Percentiles rank a stretch among this genome's conserved stretches.
Evolutionary conservation across 2,329 filamentous ascomycete species (phyloP).

Genomic region (Helotiales sp.): DNA sequence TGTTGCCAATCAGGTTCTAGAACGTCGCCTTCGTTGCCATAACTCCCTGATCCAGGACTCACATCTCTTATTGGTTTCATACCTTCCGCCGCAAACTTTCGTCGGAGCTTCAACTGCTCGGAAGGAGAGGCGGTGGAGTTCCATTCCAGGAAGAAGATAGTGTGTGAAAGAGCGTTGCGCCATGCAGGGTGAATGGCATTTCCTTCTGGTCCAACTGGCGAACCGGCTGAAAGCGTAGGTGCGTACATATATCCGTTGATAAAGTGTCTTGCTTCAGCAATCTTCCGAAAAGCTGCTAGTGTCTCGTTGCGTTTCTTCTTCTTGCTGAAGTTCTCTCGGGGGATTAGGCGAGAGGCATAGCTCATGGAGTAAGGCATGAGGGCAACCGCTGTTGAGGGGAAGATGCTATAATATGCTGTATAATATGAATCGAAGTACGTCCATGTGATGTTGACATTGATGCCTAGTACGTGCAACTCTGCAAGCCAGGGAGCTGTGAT

Average conservation of each 20-base stretch:
- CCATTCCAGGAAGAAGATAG: slow-evolving; percentile 10
- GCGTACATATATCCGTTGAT: not conserved
- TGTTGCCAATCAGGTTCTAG: slow-evolving; percentile 42
- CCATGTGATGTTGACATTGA: too few relatives aligned
- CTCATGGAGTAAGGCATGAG: not conserved
- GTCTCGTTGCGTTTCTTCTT: not conserved
- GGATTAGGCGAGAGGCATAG: not conserved
- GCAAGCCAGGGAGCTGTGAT: too few relatives aligned
- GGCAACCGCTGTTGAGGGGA: not conserved
- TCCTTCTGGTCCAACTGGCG: not conserved
- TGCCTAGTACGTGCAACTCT: too few relatives aligned
- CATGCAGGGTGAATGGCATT: slow-evolving; percentile 19
- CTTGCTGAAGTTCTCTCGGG: not conserved
- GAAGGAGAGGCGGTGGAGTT: slow-evolving; percentile 15
- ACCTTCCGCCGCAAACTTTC: slow-evolving; percentile 34
- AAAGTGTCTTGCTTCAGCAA: not conserved
- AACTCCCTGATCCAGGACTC: slow-evolving; percentile 43
- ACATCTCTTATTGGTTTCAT: slow-evolving; percentile 33
- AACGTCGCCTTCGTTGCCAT: slow-evolving; percentile 52
- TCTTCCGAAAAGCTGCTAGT: not conserved
- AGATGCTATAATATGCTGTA: not conserved
- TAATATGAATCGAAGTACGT: too few relatives aligned
- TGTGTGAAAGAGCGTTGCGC: slow-evolving; percentile 10
- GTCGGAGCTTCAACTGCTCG: slow-evolving; percentile 25
- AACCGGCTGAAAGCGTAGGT: too few relatives aligned